phyloP scores from a whole-genome alignment of 176 grass and related monocot species.

The Luzula sylvatica region DNA sequence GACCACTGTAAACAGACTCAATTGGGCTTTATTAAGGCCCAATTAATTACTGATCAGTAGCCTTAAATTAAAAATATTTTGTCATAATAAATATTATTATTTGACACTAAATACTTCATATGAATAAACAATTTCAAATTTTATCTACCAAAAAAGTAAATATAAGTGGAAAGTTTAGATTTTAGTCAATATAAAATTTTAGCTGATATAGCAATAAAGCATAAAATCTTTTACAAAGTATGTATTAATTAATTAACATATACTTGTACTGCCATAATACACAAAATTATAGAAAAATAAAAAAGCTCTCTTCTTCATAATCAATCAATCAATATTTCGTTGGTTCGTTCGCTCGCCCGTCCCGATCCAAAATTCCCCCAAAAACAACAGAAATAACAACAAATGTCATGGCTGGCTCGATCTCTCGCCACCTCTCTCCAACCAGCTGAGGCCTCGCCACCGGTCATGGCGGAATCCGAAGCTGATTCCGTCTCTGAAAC shows the following conservation, averaged over 20 bases:
- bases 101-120: too few species aligned
- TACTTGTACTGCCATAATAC: too few species aligned
- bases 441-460: constrained; percentile 17
- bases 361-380: constrained; percentile 33
- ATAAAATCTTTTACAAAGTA: background rate
- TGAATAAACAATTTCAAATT: too few species aligned
- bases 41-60: too few species aligned
- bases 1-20: too few species aligned
- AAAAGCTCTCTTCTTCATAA: background rate
- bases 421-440: constrained; percentile 66
- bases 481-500: background rate
- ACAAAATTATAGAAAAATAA: too few species aligned
- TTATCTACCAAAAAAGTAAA: too few species aligned
- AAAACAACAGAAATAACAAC: constrained; percentile 18
- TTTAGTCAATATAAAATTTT: background rate
- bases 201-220: background rate
- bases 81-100: too few species aligned
- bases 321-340: background rate
- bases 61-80: too few species aligned
- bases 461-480: constrained; percentile 20
- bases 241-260: too few species aligned
- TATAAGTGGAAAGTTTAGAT: too few species aligned
- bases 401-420: constrained; percentile 84
- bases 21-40: too few species aligned
- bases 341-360: constrained; percentile 11